Evolutionary conservation across 768 basidiomycete genomes (phyloP).

Genomic region (Sarcodon aspratus): DNA sequence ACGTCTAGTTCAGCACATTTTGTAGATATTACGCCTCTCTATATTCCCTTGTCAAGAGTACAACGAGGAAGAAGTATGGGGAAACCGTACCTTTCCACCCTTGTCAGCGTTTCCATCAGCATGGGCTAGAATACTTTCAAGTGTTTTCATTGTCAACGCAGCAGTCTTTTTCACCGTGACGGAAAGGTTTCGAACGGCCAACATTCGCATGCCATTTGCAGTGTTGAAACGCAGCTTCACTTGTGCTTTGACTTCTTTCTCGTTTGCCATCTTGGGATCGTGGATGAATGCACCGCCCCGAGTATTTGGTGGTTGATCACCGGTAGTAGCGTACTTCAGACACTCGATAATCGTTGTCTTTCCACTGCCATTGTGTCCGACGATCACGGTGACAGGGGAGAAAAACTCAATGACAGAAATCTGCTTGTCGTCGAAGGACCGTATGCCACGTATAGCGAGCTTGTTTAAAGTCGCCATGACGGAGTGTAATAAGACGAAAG

Average conservation of each 20-base stretch:
- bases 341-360: constrained; percentile 99
- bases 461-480: constrained; percentile 80
- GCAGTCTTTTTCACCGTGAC: constrained; percentile 87
- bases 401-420: constrained; percentile 94
- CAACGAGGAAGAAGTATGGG: too few species aligned
- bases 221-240: constrained; percentile 91
- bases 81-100: constrained; percentile 58
- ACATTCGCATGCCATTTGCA: constrained; percentile 83
- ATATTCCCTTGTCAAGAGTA: neutral
- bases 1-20: constrained; percentile 96
- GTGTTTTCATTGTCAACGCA: constrained; percentile 91
- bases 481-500: neutral
- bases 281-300: constrained; percentile 98
- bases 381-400: constrained; percentile 94
- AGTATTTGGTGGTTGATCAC: constrained; percentile 94
- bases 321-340: constrained; percentile 97
- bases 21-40: constrained; percentile 89
- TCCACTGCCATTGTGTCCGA: constrained; percentile 96
- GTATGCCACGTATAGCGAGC: constrained; percentile 87
- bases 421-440: constrained; percentile 94
- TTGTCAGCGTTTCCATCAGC: constrained; percentile 56
- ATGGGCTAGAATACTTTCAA: constrained; percentile 80
- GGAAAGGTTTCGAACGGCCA: constrained; percentile 81
- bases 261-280: constrained; percentile 98
- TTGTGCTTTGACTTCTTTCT: constrained; percentile 98